Evolutionary conservation across 2,329 filamentous ascomycete genomes (phyloP).

Genomic region (Colletotrichum magnum): DNA sequence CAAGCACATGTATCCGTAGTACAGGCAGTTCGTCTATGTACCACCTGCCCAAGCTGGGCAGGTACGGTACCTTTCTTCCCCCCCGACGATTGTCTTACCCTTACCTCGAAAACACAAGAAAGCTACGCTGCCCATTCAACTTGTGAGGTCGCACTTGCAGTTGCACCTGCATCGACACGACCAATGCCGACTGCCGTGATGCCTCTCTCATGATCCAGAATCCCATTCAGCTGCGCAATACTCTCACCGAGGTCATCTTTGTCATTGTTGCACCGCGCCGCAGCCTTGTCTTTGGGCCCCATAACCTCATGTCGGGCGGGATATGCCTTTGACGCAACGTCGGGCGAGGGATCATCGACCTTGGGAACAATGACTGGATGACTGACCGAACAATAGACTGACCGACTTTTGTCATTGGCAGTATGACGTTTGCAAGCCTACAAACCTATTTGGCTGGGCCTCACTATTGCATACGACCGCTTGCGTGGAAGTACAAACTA

Average conservation of each 20-base stretch:
- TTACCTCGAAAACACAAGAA: too few species aligned
- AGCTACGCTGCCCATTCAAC: too few species aligned
- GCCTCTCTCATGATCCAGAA: constrained; percentile 17
- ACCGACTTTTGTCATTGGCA: constrained; percentile 22
- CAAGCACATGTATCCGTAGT: too few species aligned
- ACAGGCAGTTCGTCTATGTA: too few species aligned
- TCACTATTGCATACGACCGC: constrained; percentile 9
- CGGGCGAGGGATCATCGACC: constrained; percentile 17
- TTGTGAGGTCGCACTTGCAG: not conserved
- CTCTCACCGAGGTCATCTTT: not conserved
- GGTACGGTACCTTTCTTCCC: not conserved
- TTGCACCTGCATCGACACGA: constrained; percentile 13
- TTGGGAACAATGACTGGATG: constrained; percentile 4
- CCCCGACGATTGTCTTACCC: not conserved
- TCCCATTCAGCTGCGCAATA: constrained; percentile 4
- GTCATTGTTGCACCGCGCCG: constrained; percentile 21
- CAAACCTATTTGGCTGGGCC: constrained; percentile 10
- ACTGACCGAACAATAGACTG: constrained; percentile 3
- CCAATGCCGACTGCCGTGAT: constrained; percentile 17
- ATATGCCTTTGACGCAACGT: constrained; percentile 17
- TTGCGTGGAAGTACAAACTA: not conserved
- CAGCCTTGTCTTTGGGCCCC: constrained; percentile 1
- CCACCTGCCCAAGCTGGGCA: not conserved
- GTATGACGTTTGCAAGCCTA: constrained; percentile 11
- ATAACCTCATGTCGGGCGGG: not conserved